These are phyloP conservation scores for Candida ortonii DNA, from an alignment of 805 yeast species.

Conservation along the genomic window DNA sequence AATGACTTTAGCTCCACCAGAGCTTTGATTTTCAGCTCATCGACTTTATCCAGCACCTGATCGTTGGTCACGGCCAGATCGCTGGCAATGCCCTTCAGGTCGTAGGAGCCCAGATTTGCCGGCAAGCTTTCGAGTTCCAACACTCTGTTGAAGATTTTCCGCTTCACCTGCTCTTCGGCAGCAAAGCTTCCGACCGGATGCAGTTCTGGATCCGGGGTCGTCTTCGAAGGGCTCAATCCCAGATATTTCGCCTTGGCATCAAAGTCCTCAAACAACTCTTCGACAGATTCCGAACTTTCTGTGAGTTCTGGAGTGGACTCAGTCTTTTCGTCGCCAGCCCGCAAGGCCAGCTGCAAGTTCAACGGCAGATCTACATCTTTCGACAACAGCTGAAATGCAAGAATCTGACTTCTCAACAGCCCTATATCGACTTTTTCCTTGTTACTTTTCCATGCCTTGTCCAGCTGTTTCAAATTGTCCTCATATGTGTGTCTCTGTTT, in stretches of 20 bases:
- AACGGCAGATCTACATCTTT: slow-evolving; percentile 65
- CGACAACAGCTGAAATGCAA: slow-evolving; percentile 62
- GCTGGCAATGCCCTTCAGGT: slow-evolving; percentile 28
- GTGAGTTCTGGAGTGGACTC: not conserved
- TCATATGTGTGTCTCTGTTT: slow-evolving; percentile 38
- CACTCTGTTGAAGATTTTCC: slow-evolving; percentile 56
- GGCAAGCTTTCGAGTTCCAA: slow-evolving; percentile 64
- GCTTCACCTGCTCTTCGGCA: slow-evolving; percentile 51
- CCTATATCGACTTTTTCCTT: slow-evolving; percentile 40
- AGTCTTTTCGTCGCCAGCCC: slow-evolving; percentile 14
- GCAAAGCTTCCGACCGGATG: slow-evolving; percentile 48
- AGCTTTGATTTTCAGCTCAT: slow-evolving; percentile 61
- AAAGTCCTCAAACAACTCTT: slow-evolving; percentile 29
- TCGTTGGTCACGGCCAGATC: slow-evolving; percentile 40
- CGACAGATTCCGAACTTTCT: slow-evolving; percentile 3
- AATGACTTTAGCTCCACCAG: slow-evolving; percentile 69
- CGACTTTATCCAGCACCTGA: slow-evolving; percentile 44
- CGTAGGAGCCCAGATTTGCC: slow-evolving; percentile 64
- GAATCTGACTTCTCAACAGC: slow-evolving; percentile 54
- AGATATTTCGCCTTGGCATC: slow-evolving; percentile 38
- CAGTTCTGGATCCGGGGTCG: slow-evolving; percentile 32
- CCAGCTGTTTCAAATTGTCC: slow-evolving; percentile 29
- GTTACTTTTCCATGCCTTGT: slow-evolving; percentile 26
- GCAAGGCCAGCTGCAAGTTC: slow-evolving; percentile 40
- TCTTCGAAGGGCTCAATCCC: slow-evolving; percentile 36